These are phyloP conservation scores for Pichia pseudocactophila DNA, from an alignment of 805 yeast genomes.

Conservation along the genomic window DNA sequence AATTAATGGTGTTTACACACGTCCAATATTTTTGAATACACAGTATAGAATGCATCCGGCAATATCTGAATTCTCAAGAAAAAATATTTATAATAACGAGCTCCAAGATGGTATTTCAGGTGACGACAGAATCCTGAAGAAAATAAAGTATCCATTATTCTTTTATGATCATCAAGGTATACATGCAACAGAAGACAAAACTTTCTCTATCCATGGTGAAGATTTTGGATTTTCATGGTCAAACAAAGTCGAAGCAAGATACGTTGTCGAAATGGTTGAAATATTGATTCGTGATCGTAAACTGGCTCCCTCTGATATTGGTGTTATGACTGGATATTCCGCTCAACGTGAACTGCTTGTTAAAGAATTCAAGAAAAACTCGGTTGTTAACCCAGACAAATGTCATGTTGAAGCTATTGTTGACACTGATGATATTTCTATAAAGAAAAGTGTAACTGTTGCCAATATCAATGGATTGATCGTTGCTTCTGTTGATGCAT, in stretches of 20 bases:
- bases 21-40: conserved; percentile 58
- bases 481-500: conserved; percentile 66
- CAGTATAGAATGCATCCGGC: conserved; percentile 97
- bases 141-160: conserved; percentile 44
- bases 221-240: conserved; percentile 46
- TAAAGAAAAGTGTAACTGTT: conserved; percentile 33
- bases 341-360: conserved; percentile 64
- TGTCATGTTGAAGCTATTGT: conserved; percentile 40
- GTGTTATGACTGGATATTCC: conserved; percentile 62
- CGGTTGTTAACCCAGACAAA: conserved; percentile 44
- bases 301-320: conserved; percentile 42
- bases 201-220: conserved; percentile 31
- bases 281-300: conserved; percentile 44
- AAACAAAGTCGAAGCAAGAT: conserved; percentile 43
- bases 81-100: conserved; percentile 61
- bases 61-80: conserved; percentile 77
- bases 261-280: conserved; percentile 36
- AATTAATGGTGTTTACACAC: conserved; percentile 47
- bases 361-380: conserved; percentile 36
- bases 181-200: conserved; percentile 37
- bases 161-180: conserved; percentile 51
- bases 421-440: conserved; percentile 50
- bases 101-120: conserved; percentile 60
- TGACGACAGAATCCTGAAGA: conserved; percentile 37
- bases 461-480: conserved; percentile 36